Base-by-base conservation (phyloP, 495 filamentous ascomycete genomes). In the Hyaloscypha finlandica region DNA sequence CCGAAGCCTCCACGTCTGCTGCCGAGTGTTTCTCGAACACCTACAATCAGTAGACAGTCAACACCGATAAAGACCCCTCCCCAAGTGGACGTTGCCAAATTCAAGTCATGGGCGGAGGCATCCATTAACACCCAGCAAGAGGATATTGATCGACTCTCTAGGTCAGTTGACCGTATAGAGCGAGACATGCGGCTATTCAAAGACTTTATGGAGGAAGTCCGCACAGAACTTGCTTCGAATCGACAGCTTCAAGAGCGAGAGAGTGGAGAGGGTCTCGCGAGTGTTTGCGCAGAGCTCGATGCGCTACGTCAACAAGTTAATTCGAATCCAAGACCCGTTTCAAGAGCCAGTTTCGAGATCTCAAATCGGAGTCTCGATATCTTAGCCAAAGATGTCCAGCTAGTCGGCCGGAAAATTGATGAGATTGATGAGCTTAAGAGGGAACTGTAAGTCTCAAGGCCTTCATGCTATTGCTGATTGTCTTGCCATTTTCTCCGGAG, bases 131-230 rank as follows among this genome's bases (percentile, higher is more conserved):
- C 12, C 29, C 70, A 74, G 42, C 32, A 68, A 63, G 48, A 63
- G 42, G 68, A 71, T 35, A 71, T 74, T 48, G 68, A 69, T 31
- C 61, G 68, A n/a, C 55, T 74, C 14, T 56, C 58, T 31, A 61
- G 53, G n/a, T 52, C 64, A 31, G 37, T 73, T 48, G 64, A 66
- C 20, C 59, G 70, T 9, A 68, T 74, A 8, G 73, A 74, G 31
- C 39, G 33, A 48, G 64, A 69, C 6, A 67, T 74, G 70, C 22
- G 53, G 32, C 11, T 8, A 19, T 65, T 74, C n/a, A 68, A 53
- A 52, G 64, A 65, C 20, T 71, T 73, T 56, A 73, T 74, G 64
- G 30, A 53, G 6, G 65, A 71, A 32, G 48, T 69, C 30, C 70
- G 68, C 20, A 35, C 31, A 31, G 54, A 63, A 32, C 42, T 68